phyloP scores from a whole-genome alignment of 1,284 basidiomycete species.

The Paramarasmius palmivorus region DNA sequence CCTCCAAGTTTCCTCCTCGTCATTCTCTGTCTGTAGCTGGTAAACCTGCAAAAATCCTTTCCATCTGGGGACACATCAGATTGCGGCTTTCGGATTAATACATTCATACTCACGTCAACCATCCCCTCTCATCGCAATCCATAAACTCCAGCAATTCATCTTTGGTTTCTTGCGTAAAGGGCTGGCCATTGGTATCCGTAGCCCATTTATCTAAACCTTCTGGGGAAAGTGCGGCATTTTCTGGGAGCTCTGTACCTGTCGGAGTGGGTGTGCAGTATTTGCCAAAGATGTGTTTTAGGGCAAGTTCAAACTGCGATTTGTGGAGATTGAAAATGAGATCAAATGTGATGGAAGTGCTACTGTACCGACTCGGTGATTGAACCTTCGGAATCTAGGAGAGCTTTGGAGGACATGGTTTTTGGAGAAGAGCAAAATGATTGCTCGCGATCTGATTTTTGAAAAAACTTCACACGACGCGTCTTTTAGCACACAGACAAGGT shows the following conservation, averaged over 20 bases:
- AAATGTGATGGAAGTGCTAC: too few relatives aligned
- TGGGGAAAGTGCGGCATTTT: slow-evolving; percentile 42
- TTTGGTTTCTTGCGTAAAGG: slow-evolving; percentile 72
- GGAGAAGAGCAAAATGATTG: not conserved
- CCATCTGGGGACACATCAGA: too few relatives aligned
- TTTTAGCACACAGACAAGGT: too few relatives aligned
- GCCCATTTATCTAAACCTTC: slow-evolving; percentile 74
- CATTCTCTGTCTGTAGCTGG: slow-evolving; percentile 77
- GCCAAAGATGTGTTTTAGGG: slow-evolving; percentile 69
- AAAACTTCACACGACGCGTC: too few relatives aligned
- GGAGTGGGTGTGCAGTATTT: slow-evolving; percentile 67
- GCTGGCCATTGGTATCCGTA: slow-evolving; percentile 72
- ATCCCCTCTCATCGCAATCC: slow-evolving; percentile 71
- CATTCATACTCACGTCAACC: slow-evolving; percentile 65
- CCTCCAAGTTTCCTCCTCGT: slow-evolving; percentile 80
- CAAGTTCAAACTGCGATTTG: slow-evolving; percentile 65
- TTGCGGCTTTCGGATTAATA: too few relatives aligned
- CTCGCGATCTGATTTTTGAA: too few relatives aligned
- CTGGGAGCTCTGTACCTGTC: slow-evolving; percentile 16
- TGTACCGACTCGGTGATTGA: slow-evolving; percentile 62
- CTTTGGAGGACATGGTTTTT: not conserved
- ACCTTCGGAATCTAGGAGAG: slow-evolving; percentile 64
- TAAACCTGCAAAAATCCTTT: slow-evolving; percentile 80
- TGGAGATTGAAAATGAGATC: too few relatives aligned
- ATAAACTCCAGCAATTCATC: slow-evolving; percentile 74